Percentiles rank a stretch among this genome's conserved stretches.
These are phyloP conservation scores for Fusarium albosuccineum DNA, from an alignment of 2,329 filamentous ascomycete genomes.

Conservation along the genomic window DNA sequence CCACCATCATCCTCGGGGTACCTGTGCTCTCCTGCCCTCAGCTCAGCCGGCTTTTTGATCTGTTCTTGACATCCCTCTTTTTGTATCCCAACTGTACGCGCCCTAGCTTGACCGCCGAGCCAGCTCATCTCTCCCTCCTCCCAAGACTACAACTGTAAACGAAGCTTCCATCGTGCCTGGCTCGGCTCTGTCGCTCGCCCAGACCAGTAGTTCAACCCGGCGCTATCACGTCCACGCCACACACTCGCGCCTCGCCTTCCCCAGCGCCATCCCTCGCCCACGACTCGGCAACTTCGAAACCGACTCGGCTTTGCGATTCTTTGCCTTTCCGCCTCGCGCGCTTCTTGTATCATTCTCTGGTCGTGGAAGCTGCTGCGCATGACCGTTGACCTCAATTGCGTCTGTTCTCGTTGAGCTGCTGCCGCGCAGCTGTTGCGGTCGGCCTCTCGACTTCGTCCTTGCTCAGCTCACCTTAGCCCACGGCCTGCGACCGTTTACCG, in stretches of 20 bases:
- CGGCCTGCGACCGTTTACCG: constrained; percentile 28
- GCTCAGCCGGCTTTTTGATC: neutral
- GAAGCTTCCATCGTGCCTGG: constrained; percentile 12
- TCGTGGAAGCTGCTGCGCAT: constrained; percentile 43
- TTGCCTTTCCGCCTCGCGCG: constrained; percentile 15
- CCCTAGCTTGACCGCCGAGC: neutral
- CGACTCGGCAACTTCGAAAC: constrained; percentile 33
- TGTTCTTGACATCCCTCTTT: constrained; percentile 1
- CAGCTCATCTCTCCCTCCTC: constrained; percentile 2
- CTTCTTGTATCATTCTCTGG: constrained; percentile 13
- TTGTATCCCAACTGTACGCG: constrained; percentile 5
- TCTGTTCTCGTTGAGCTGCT: constrained; percentile 49
- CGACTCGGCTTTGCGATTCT: constrained; percentile 25
- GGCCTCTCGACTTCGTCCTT: constrained; percentile 40
- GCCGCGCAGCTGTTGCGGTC: constrained; percentile 53
- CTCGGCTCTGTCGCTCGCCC: constrained; percentile 28
- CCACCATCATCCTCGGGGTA: constrained; percentile 31
- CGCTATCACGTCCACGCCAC: constrained; percentile 46
- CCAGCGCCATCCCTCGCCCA: constrained; percentile 33
- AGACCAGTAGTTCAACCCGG: constrained; percentile 37
- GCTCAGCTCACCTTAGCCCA: constrained; percentile 39
- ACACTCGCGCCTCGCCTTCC: constrained; percentile 40
- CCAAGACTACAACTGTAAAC: constrained; percentile 3
- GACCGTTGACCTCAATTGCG: constrained; percentile 40
- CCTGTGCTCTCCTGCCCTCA: constrained; percentile 17